Percentiles rank a stretch among this genome's conserved stretches.
Conservation (phyloP, 2,329 filamentous ascomycete genomes). For the Pseudocercospora crystallina region DNA sequence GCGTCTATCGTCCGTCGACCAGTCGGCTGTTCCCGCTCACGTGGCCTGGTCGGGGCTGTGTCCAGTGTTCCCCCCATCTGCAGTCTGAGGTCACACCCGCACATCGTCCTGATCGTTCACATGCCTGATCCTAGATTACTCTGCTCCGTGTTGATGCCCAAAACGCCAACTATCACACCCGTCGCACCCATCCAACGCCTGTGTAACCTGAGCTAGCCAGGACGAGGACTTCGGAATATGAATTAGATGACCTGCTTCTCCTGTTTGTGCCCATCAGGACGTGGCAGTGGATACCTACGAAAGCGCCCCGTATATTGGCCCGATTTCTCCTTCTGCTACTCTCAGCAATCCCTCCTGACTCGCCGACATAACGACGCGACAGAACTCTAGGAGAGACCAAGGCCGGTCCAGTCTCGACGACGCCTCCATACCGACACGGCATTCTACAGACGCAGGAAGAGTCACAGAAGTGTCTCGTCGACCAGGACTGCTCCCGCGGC, state of each 20-base stretch:
- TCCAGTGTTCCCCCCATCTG: too few relatives aligned
- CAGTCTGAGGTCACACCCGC: too few relatives aligned
- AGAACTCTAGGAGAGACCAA: conserved; percentile 5
- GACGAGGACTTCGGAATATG: conserved; percentile 4
- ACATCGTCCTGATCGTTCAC: too few relatives aligned
- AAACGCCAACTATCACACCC: conserved; percentile 6
- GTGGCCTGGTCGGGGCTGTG: too few relatives aligned
- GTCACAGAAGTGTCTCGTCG: conserved; percentile 11
- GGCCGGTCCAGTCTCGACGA: conserved; percentile 7
- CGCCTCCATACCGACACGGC: not conserved
- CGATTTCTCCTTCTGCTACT: conserved; percentile 28
- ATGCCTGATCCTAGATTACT: not conserved
- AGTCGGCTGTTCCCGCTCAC: too few relatives aligned
- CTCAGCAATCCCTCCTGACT: conserved; percentile 12
- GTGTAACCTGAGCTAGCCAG: conserved; percentile 6
- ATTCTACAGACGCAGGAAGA: conserved; percentile 3
- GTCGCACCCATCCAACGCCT: conserved; percentile 3
- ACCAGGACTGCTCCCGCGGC: conserved; percentile 16
- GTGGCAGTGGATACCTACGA: too few relatives aligned
- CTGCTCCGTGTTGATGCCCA: conserved; percentile 4
- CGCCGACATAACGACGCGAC: conserved; percentile 3
- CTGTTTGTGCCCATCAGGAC: too few relatives aligned
- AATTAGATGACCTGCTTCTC: conserved; percentile 1
- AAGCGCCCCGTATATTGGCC: conserved; percentile 21
- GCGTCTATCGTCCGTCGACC: too few relatives aligned